Evolutionary conservation across 169 alveolate species (phyloP), one percentile per base, ranked within the genome.

Genomic region (Theileria orientalis): DNA sequence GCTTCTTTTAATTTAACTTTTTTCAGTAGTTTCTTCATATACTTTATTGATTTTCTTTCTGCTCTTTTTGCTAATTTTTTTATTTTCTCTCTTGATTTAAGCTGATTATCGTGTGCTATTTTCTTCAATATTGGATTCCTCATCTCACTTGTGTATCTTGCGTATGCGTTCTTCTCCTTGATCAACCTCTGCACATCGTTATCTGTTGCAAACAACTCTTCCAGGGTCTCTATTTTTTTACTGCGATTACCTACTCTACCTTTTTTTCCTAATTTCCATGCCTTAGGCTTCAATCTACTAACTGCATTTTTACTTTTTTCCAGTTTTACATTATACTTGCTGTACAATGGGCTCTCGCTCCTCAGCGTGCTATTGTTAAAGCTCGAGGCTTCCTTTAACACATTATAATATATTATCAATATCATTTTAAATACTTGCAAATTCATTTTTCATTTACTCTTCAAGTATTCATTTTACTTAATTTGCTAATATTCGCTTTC

Each of bases 11-110:
- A 61, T 78, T 85, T 40, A 62, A 69, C 69, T 83, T 76, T 30
- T 80, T 83, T 33, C 59, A 74, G 9, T 63, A 75, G 69, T 90
- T 90, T 52, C 86, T 82, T 46, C 80, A 84, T 59, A 61, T 79
- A 32, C 79, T 76, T 2, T 60, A 49, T 40, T 69, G 44, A 47
- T 90, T 78, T 56, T 73, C 66, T 71, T 84, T 87, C 67, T 85
- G 59, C 42, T 46, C 60, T 33, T 47, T 49, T 8, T 47, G 59
- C 19, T 68, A 62, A 23, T 54, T 7, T 61, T 41, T 62, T n/a
- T 52, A 41, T 33, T 74, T 74, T 72, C 42, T 49, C 25, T 21
- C 60, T 49, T 14, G 60, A 72, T 27, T 61, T 74, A 51, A 42
- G 37, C 69, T 74, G 83, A 52, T 74, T 74, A 54, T 73, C 59